Evolutionary conservation across 805 yeast species (phyloP), one percentile per base, ranked within the genome.

Genomic region (Schwanniomyces vanrijiae): DNA sequence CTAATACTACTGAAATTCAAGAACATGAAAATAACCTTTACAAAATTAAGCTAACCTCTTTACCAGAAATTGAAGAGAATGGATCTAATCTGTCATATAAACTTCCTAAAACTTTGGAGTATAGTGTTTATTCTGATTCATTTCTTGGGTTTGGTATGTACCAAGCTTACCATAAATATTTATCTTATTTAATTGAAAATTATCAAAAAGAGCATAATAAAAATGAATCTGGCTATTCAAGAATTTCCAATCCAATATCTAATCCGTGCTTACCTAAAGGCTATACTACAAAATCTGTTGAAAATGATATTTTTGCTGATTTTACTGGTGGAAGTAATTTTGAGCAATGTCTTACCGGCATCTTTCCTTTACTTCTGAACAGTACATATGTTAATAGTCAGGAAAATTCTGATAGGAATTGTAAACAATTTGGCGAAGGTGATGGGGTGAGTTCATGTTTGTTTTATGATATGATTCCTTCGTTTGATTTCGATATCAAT

Each of bases 211-310:
- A 49, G 5, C 47, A 61, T 26, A 49, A 53, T n/a, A 43, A 53
- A 8, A 42, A 37, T 3, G 44, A 55, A 8, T 45, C 44, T 28
- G 42, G 46, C 29, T 42, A 43, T 50, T 41, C 47, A 1, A 52
- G 51, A 13, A 53, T 63, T 19, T 48, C 58, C 2, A 55, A 65
- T 3, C 75, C 76, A 0, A 58, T 71, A 1, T 46, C 60, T 1
- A 87, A 83, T 54, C 87, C 88, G 0, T 83, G 89, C 55, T 61
- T 79, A 20, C 87, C 88, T 0, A 61, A 62, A 24, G 80, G 78
- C 0, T 75, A 68, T 46, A 60, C 68, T 0, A 57, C 56, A 14
- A 48, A 55, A 4, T 56, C 50, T 0, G 43, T 45, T n/a, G 46
- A 69, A 6, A 58, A 62, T 25, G 71, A 58, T 5, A 53, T 46